Conservation (phyloP, 1,139 yeast genomes). For the Hyphopichia pseudoburtonii region DNA sequence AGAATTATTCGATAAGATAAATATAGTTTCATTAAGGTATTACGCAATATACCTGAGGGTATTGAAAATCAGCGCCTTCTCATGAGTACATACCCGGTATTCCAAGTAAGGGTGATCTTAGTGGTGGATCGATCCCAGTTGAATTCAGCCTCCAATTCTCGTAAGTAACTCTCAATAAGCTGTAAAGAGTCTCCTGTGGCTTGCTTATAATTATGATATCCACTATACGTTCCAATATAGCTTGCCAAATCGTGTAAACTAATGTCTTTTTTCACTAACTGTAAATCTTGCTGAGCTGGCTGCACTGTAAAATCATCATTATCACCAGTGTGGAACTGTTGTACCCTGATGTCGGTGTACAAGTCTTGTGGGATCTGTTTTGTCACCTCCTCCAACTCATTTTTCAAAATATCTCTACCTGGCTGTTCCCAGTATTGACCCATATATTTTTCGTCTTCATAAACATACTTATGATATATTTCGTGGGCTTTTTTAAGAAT, state of each 20-base stretch:
- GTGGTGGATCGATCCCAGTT: constrained; percentile 35
- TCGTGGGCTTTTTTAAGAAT: constrained; percentile 22
- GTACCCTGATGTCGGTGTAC: constrained; percentile 27
- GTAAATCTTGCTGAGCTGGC: constrained; percentile 26
- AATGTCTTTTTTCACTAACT: constrained; percentile 20
- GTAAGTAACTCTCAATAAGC: constrained; percentile 21
- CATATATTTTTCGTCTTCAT: constrained; percentile 32
- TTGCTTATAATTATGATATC: constrained; percentile 33
- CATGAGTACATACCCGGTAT: constrained; percentile 40
- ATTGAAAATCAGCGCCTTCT: constrained; percentile 21
- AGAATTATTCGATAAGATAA: too few species aligned
- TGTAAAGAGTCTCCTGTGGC: constrained; percentile 25
- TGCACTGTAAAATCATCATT: too few species aligned
- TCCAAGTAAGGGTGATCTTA: constrained; percentile 35
- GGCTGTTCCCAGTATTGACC: constrained; percentile 52
- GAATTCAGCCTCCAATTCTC: constrained; percentile 24
- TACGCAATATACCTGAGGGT: too few species aligned
- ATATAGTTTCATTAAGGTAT: neutral
- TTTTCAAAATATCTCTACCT: constrained; percentile 35
- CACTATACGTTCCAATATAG: constrained; percentile 40
- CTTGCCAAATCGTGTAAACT: constrained; percentile 25
- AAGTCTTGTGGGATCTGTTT: constrained; percentile 29
- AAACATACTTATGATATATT: constrained; percentile 33
- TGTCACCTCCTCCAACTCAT: constrained; percentile 29
- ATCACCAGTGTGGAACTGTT: constrained; percentile 25